A percentile compares a stretch with the other conserved stretches of the same genome.
Conservation (phyloP, 2,329 filamentous ascomycete genomes). For the Xylogone sp. region DNA sequence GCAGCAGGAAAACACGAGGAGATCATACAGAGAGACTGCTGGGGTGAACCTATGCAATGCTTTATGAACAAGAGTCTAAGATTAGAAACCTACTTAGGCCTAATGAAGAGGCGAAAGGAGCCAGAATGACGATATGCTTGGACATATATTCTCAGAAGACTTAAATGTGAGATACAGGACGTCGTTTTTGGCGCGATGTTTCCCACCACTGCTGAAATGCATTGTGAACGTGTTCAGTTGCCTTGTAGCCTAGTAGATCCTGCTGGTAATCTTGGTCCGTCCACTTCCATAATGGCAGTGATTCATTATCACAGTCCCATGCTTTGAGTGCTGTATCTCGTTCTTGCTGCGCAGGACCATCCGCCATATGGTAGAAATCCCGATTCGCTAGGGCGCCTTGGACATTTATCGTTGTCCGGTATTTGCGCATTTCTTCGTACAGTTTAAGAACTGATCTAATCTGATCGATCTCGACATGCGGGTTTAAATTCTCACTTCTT, state of each 20-base stretch:
- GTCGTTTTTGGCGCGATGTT: not conserved
- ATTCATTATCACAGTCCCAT: not conserved
- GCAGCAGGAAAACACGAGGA: too few species aligned
- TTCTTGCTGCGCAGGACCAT: conserved; percentile 1
- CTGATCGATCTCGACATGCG: conserved; percentile 26
- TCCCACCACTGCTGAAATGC: not conserved
- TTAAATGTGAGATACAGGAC: not conserved
- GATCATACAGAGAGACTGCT: too few species aligned
- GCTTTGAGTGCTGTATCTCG: not conserved
- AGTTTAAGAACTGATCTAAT: conserved; percentile 19
- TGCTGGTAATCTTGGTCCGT: not conserved
- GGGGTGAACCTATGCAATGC: too few species aligned
- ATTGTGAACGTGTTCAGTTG: not conserved
- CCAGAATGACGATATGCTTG: too few species aligned
- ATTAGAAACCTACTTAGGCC: too few species aligned
- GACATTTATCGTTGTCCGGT: conserved; percentile 44
- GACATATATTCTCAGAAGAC: not conserved
- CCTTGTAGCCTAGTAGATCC: not conserved
- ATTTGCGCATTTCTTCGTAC: conserved; percentile 45
- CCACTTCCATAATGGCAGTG: not conserved
- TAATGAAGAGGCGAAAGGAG: too few species aligned
- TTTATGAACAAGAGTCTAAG: too few species aligned
- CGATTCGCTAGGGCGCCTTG: not conserved
- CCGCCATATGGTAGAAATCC: conserved; percentile 3
- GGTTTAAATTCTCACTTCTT: conserved; percentile 25